Percentiles rank a stretch among this genome's conserved stretches.
phyloP scores from a whole-genome alignment of 2,329 filamentous ascomycete genomes.

The Cadophora luteo-olivacea region DNA sequence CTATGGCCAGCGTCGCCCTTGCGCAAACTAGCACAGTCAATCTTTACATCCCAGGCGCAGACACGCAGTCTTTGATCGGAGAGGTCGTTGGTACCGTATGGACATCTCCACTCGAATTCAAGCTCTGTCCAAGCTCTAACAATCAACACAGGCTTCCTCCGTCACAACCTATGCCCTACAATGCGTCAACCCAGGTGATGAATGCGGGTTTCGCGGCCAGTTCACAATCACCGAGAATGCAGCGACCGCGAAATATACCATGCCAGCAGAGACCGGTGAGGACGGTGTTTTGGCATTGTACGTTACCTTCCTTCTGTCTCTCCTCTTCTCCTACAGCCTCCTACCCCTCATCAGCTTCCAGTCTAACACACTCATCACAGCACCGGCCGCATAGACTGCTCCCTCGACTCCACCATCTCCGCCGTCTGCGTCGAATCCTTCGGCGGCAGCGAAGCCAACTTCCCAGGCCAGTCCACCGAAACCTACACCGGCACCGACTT shows the following conservation, averaged over 20 bases:
- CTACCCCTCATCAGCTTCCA: not conserved
- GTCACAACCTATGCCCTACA: slow-evolving; percentile 36
- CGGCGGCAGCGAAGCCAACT: slow-evolving; percentile 34
- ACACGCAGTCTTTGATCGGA: slow-evolving; percentile 31
- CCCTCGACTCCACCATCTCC: slow-evolving; percentile 32
- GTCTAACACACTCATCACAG: slow-evolving; percentile 18
- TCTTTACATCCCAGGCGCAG: slow-evolving; percentile 34
- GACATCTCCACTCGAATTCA: not conserved
- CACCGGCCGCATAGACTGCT: slow-evolving; percentile 32
- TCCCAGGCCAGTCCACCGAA: slow-evolving; percentile 31
- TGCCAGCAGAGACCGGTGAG: slow-evolving; percentile 22
- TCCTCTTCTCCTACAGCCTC: not conserved
- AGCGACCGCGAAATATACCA: slow-evolving; percentile 30
- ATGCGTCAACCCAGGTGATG: slow-evolving; percentile 24
- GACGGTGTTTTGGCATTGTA: slow-evolving; percentile 30
- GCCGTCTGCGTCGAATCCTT: slow-evolving; percentile 35
- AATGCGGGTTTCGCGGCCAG: slow-evolving; percentile 25
- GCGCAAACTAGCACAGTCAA: slow-evolving; percentile 34
- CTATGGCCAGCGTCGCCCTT: slow-evolving; percentile 30
- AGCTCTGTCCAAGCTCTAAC: not conserved
- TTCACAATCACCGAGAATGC: slow-evolving; percentile 35
- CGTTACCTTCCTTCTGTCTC: not conserved
- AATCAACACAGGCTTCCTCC: slow-evolving; percentile 29
- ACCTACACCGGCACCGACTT: slow-evolving; percentile 30
- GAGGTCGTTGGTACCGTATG: slow-evolving; percentile 33